Conservation (phyloP, 1,139 yeast genomes). For the Geotrichum klebahnii region DNA sequence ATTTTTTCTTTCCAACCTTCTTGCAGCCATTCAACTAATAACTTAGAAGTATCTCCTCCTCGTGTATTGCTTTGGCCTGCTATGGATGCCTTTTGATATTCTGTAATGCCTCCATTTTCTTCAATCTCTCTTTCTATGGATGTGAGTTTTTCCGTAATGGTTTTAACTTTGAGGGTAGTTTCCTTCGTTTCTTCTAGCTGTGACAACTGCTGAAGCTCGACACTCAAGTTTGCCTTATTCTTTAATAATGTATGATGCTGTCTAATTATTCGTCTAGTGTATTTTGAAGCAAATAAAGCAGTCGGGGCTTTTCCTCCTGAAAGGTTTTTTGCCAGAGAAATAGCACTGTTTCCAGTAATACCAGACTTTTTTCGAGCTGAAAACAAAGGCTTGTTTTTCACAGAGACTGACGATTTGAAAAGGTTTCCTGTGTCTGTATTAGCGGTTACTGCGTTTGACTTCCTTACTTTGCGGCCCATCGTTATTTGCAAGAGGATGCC, state of each 20-base stretch:
- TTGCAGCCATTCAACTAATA: constrained; percentile 64
- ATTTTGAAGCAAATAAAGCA: constrained; percentile 25
- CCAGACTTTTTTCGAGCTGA: constrained; percentile 18
- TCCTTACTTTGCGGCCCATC: constrained; percentile 2
- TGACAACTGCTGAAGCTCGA: constrained; percentile 9
- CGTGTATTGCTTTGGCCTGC: constrained; percentile 72
- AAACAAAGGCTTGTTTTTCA: constrained; percentile 12
- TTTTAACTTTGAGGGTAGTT: constrained; percentile 97
- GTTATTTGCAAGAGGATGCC: no score
- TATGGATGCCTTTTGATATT: constrained; percentile 80
- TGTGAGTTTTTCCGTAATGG: constrained; percentile 83
- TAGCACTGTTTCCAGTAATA: constrained; percentile 19
- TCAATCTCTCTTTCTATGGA: constrained; percentile 44
- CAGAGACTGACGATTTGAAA: not conserved
- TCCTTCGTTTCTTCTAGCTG: constrained; percentile 1
- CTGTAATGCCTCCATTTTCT: constrained; percentile 47
- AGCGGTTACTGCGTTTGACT: not conserved
- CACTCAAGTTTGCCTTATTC: constrained; percentile 29
- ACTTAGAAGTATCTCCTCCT: constrained; percentile 88
- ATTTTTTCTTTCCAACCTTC: constrained; percentile 25
- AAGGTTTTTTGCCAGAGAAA: constrained; percentile 17
- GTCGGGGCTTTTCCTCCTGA: constrained; percentile 11
- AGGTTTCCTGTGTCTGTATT: not conserved
- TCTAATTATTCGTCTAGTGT: constrained; percentile 37
- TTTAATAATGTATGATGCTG: constrained; percentile 39